Conservation (phyloP, 495 filamentous ascomycete species). For the Aspergillus campestris region DNA sequence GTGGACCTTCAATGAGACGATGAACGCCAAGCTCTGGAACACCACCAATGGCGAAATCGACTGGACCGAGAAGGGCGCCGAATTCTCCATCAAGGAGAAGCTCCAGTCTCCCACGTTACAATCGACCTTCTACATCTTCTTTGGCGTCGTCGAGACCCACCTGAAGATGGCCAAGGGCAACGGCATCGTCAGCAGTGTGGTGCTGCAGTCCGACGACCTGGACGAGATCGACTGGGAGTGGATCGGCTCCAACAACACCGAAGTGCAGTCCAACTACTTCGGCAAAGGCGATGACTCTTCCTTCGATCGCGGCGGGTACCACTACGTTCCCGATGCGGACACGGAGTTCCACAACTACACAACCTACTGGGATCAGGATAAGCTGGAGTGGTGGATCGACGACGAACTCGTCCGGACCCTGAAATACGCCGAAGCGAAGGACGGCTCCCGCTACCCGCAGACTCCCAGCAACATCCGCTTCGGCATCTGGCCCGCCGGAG, state of each 20-base stretch:
- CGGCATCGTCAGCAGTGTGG: slow-evolving; percentile 75
- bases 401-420: slow-evolving; percentile 62
- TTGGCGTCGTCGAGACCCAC: slow-evolving; percentile 64
- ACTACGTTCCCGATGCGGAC: slow-evolving; percentile 52
- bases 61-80: slow-evolving; percentile 49
- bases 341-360: slow-evolving; percentile 75
- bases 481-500: slow-evolving; percentile 83
- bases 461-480: slow-evolving; percentile 83
- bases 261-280: slow-evolving; percentile 90
- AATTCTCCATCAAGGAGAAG: slow-evolving; percentile 60
- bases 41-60: slow-evolving; percentile 49
- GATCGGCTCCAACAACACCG: slow-evolving; percentile 43
- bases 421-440: slow-evolving; percentile 39
- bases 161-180: slow-evolving; percentile 61
- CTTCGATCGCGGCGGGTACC: slow-evolving; percentile 63
- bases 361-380: slow-evolving; percentile 74
- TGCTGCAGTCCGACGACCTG: slow-evolving; percentile 80
- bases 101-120: slow-evolving; percentile 64
- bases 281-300: slow-evolving; percentile 71
- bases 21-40: slow-evolving; percentile 50
- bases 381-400: slow-evolving; percentile 77
- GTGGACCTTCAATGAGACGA: slow-evolving; percentile 53
- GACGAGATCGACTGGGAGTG: slow-evolving; percentile 92
- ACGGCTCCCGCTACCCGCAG: slow-evolving; percentile 73
- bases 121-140: slow-evolving; percentile 78